Base-by-base conservation (phyloP, 176 grass and related monocot species). In the Panicum miliaceum region DNA sequence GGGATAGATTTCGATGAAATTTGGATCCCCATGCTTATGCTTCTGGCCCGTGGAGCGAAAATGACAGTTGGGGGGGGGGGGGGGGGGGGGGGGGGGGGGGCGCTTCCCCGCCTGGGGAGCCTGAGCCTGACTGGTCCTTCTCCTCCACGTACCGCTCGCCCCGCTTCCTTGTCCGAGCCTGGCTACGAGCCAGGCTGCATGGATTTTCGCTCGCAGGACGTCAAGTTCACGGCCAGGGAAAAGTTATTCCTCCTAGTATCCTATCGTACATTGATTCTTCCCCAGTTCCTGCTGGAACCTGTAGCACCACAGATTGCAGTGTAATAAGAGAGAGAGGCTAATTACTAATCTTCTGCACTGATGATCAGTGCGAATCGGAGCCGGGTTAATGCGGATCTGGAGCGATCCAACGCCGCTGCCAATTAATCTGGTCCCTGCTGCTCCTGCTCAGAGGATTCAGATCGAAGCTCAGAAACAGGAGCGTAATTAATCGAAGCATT, bases 181-280 rank as follows among this genome's bases (percentile, higher is more conserved):
- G 51, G 22, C 48, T 41, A 45, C n/a, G 58, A 34, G 37, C 73
- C 68, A 75, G 13, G 57, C 57, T 73, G 69, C 36, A 78, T 54
- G 79, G 70, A 84, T 65, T 64, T 65, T 67, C 47, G 56, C 20
- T 34, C 58, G 57, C 27, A 61, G 75, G 87, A 67, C 12, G 75
- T 80, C 48, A 7, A 68, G 40, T 63, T 79, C 65, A 47, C 75
- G 36, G 68, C 15, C 58, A 34, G 56, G 70, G 37, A 43, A 75
- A 84, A 52, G 64, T 68, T 52, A 71, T 71, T 71, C 64, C 65
- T 71, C 64, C 79, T 79, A 38, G 32, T 34, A 57, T 57, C 50
- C n/a, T 45, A 60, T 80, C 69, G 67, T 36, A n/a, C 79, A 36
- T 18, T 10, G 78, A 86, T 78, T 60, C 51, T 16, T 23, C 27